Evolutionary conservation across 352 stramenopile genomes (phyloP).

Genomic region (Sclerospora graminicola): DNA sequence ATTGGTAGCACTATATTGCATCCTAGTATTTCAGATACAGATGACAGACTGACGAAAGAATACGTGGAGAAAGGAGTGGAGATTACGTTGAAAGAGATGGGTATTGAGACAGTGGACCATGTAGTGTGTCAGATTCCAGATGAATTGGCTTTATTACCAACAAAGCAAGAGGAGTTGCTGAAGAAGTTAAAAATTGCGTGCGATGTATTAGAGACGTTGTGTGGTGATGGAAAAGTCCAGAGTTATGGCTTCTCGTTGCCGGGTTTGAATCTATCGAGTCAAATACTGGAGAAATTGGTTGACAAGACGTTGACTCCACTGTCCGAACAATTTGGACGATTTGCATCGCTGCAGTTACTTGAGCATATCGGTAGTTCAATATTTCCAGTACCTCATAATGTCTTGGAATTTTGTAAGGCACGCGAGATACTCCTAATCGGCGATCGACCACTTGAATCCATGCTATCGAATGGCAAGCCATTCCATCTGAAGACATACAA

Average conservation of each 20-base stretch:
- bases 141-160: slow-evolving; percentile 16
- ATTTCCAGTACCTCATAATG: slow-evolving; percentile 19
- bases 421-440: slow-evolving; percentile 45
- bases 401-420: slow-evolving; percentile 37
- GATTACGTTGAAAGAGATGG: slow-evolving; percentile 34
- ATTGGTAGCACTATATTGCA: slow-evolving; percentile 43
- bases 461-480: slow-evolving; percentile 57
- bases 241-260: slow-evolving; percentile 55
- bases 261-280: slow-evolving; percentile 14
- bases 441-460: slow-evolving; percentile 48
- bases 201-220: slow-evolving; percentile 31
- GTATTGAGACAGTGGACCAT: slow-evolving; percentile 60
- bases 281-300: slow-evolving; percentile 28
- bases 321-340: slow-evolving; percentile 30
- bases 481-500: slow-evolving; percentile 39
- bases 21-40: slow-evolving; percentile 10
- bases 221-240: slow-evolving; percentile 34
- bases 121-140: slow-evolving; percentile 53
- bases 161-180: slow-evolving; percentile 17
- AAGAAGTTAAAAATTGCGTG: slow-evolving; percentile 25
- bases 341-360: slow-evolving; percentile 56
- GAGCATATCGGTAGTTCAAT: slow-evolving; percentile 29
- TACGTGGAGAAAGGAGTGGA: slow-evolving; percentile 40
- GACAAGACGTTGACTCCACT: slow-evolving; percentile 32
- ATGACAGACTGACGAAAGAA: slow-evolving; percentile 25